These are phyloP conservation scores for Sporisorium exsertum DNA, from an alignment of 1,284 basidiomycete genomes.

Conservation along the genomic window DNA sequence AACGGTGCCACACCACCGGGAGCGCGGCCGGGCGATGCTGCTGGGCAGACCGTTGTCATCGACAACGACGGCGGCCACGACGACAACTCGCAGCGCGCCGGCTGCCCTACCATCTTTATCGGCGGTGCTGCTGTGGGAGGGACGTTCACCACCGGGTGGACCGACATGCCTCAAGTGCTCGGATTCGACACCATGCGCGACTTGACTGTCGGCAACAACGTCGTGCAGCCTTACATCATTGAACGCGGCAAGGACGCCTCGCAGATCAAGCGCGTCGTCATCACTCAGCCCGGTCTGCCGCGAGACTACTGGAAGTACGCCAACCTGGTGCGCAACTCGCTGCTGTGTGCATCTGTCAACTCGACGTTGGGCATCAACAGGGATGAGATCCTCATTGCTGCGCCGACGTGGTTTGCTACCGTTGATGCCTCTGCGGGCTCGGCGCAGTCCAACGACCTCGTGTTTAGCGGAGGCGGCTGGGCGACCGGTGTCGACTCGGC, in stretches of 20 bases:
- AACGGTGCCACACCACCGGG: constrained; percentile 59
- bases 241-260: constrained; percentile 37
- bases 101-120: constrained; percentile 62
- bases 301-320: constrained; percentile 64
- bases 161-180: constrained; percentile 58
- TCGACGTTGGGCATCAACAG: constrained; percentile 46
- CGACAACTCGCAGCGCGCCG: constrained; percentile 55
- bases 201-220: constrained; percentile 36
- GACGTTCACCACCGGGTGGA: constrained; percentile 53
- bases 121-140: constrained; percentile 58
- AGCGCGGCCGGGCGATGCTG: constrained; percentile 47
- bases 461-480: constrained; percentile 47
- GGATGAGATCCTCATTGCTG: constrained; percentile 57
- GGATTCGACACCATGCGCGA: constrained; percentile 62
- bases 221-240: constrained; percentile 56
- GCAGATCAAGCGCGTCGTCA: constrained; percentile 57
- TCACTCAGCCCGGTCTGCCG: constrained; percentile 56
- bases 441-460: constrained; percentile 51
- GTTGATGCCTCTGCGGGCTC: constrained; percentile 48
- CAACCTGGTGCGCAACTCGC: constrained; percentile 59
- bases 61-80: constrained; percentile 52
- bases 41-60: constrained; percentile 59
- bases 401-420: constrained; percentile 54
- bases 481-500: constrained; percentile 41
- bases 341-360: constrained; percentile 55